Base-by-base conservation (phyloP, 2,329 filamentous ascomycete genomes). In the Cladosporium sp. region DNA sequence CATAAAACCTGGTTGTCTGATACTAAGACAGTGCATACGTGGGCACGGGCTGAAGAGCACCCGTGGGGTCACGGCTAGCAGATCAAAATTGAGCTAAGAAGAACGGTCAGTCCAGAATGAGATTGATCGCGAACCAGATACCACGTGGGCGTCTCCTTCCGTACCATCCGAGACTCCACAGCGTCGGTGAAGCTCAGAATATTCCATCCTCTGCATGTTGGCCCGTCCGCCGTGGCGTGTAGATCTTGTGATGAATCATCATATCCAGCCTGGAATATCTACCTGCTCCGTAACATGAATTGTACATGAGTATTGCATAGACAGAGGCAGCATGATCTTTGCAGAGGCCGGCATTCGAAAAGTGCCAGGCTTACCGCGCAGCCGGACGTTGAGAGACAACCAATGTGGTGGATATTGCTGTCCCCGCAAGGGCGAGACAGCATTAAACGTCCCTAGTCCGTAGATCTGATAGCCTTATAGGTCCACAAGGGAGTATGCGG, bases 311-410 rank as follows among this genome's bases (percentile, higher is more conserved):
- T 36, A 36, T 14, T 36, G 12, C 34, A 36, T 8, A 36, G 34
- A 36, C 34, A 36, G 34, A 36, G 34, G 34, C 11, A 36, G 4
- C 34, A 14, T 36, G 3, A 11, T 21, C n/a, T 21, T 18, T 24
- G 41, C n/a, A 21, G n/a, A n/a, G 21, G 41, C 41, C 10, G n/a
- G 41, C 8, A n/a, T 11, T 21, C n/a, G 2, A 11, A 47, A 47
- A 47, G 2, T 6, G 41, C n/a, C 32, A 54, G 18, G 10, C 32
- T 1, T 36, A 12, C 32, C 30, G 47, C 24, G 24, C 34, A 55
- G 44, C 38, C n/a, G 47, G 32, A 21, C 57, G 61, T 64, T 64
- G 61, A 64, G 61, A 64, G 51, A 64, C 61, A 64, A 15, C 51
- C 49, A 21, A 24, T 6, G 32, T 18, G 34, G 44, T 57, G 51